phyloP scores from a whole-genome alignment of 495 filamentous ascomycete species.

The Amorphotheca resinae region DNA sequence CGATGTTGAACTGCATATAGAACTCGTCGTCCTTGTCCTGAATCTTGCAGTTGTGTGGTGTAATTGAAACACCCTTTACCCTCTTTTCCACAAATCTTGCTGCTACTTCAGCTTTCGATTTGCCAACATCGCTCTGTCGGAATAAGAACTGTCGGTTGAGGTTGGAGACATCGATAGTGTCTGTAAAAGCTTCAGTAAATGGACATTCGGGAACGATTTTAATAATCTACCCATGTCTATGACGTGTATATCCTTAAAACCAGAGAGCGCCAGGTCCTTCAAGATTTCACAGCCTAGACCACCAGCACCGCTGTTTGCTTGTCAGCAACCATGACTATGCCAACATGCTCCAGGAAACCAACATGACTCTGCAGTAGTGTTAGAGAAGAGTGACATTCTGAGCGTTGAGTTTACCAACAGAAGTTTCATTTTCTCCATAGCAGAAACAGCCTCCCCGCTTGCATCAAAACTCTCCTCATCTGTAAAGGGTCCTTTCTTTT shows the following conservation, averaged over 20 bases:
- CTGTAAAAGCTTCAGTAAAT: constrained; percentile 28
- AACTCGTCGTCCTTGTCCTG: constrained; percentile 96
- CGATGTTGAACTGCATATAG: constrained; percentile 92
- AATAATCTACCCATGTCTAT: constrained; percentile 80
- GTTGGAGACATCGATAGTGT: constrained; percentile 97
- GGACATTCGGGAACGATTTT: not conserved
- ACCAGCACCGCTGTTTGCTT: constrained; percentile 64
- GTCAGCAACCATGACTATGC: constrained; percentile 1
- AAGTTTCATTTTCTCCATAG: constrained; percentile 53
- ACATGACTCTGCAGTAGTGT: constrained; percentile 19
- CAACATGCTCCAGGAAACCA: constrained; percentile 14
- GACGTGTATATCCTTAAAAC: constrained; percentile 94
- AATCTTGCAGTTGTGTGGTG: constrained; percentile 84
- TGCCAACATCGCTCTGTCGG: constrained; percentile 81
- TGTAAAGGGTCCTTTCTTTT: constrained; percentile 63
- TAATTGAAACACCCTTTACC: constrained; percentile 84
- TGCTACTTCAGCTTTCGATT: constrained; percentile 86
- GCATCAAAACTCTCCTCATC: constrained; percentile 50
- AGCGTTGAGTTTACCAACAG: constrained; percentile 35
- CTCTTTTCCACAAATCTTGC: constrained; percentile 81
- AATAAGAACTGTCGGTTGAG: constrained; percentile 98
- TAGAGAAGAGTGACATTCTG: not conserved
- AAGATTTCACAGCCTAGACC: constrained; percentile 94
- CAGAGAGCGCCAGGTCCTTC: constrained; percentile 90
- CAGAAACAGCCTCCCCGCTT: constrained; percentile 46